A percentile compares a stretch with the other conserved stretches of the same genome.
These are phyloP conservation scores for Trichophyton benhamiae DNA, from an alignment of 2,329 filamentous ascomycete species.

Conservation along the genomic window DNA sequence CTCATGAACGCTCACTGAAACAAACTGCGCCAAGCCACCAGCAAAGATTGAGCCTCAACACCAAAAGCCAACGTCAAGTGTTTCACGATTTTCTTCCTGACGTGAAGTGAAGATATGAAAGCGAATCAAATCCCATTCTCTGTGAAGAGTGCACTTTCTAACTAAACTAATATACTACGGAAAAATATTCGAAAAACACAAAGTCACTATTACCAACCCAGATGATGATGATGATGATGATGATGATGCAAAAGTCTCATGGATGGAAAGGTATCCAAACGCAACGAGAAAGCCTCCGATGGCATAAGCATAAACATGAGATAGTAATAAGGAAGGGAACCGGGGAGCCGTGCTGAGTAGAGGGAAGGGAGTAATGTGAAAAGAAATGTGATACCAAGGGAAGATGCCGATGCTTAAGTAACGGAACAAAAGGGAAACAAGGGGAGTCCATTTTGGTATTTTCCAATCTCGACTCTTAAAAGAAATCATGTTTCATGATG, in stretches of 20 bases:
- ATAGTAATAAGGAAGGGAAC: not conserved
- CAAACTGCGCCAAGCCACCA: not conserved
- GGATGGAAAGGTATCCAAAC: not conserved
- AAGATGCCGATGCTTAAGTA: not conserved
- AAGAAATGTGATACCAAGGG: not conserved
- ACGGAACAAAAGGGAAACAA: not conserved
- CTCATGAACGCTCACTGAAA: no score
- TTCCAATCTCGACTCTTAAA: not conserved
- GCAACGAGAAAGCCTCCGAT: not conserved
- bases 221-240: constrained; percentile 5
- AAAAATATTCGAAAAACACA: not conserved
- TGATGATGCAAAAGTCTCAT: not conserved
- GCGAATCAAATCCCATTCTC: not conserved
- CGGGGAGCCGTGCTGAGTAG: not conserved
- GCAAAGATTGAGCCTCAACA: not conserved
- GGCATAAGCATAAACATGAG: not conserved
- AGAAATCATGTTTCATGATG: not conserved
- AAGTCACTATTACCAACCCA: not conserved
- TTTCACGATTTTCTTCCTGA: not conserved
- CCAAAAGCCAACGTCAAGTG: not conserved
- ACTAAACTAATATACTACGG: not conserved
- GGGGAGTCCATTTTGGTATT: not conserved
- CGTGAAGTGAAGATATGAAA: not conserved
- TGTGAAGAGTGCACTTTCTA: constrained; percentile 2
- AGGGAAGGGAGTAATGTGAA: not conserved